Evolutionary conservation across 306 rosid species (phyloP).

Genomic region (Fragaria ananassa): DNA sequence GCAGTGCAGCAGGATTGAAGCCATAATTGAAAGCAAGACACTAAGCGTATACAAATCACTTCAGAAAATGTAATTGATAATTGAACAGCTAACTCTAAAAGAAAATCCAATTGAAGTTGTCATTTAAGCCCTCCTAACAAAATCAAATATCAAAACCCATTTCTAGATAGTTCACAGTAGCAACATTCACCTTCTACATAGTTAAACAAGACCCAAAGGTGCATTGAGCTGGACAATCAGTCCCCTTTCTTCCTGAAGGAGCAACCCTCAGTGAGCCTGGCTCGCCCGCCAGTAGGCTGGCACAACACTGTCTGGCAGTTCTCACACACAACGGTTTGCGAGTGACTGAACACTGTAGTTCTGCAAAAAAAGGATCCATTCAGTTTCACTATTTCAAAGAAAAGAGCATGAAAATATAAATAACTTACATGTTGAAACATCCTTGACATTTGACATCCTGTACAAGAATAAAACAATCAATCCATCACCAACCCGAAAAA

Average conservation of each 20-base stretch:
- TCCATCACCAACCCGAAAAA: background rate
- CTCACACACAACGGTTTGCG: constrained; percentile 38
- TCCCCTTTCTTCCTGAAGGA: constrained; percentile 40
- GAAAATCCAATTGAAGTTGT: background rate
- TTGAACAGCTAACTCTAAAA: background rate
- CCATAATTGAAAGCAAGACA: background rate
- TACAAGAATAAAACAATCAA: background rate
- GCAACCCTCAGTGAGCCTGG: constrained; percentile 39
- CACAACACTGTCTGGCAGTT: constrained; percentile 42
- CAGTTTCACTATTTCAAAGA: background rate
- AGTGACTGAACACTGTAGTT: constrained; percentile 38
- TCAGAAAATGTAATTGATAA: background rate
- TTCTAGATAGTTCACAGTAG: background rate
- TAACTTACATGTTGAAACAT: constrained; percentile 37
- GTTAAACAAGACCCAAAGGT: background rate
- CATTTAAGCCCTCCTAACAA: background rate
- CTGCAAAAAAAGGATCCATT: constrained; percentile 12
- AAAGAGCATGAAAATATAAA: background rate
- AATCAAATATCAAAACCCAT: background rate
- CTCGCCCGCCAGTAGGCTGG: constrained; percentile 44
- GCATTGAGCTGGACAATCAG: background rate
- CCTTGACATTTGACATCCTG: constrained; percentile 41
- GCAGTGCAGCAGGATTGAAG: too few relatives aligned
- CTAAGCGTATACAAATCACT: background rate
- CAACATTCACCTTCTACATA: background rate